Conservation (phyloP, 2,329 filamentous ascomycete species). For the Botrytis porri region DNA sequence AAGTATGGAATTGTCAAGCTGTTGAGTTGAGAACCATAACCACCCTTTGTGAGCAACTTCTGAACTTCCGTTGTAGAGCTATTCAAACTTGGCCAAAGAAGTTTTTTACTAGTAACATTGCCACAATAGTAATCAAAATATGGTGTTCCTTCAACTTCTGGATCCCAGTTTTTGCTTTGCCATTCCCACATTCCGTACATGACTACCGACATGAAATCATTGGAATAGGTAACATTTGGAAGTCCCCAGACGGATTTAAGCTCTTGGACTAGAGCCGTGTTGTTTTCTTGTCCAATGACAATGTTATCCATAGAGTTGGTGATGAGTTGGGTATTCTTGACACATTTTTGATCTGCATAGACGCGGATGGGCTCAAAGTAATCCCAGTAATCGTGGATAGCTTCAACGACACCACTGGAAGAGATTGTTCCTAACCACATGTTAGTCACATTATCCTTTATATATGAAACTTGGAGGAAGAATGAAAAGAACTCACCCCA, state of each 20-base stretch:
- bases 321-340: constrained; percentile 60
- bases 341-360: constrained; percentile 59
- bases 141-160: constrained; percentile 45
- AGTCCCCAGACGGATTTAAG: constrained; percentile 55
- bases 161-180: constrained; percentile 61
- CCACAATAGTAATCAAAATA: constrained; percentile 53
- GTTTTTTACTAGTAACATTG: constrained; percentile 49
- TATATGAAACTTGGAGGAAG: not conserved
- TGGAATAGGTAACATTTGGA: constrained; percentile 40
- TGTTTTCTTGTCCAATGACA: constrained; percentile 48
- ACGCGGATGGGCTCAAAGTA: constrained; percentile 58
- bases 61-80: constrained; percentile 64
- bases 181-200: constrained; percentile 47
- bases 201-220: constrained; percentile 53
- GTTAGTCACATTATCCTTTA: not conserved
- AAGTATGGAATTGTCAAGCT: constrained; percentile 50
- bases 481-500: constrained; percentile 49
- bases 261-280: constrained; percentile 36
- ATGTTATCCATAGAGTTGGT: constrained; percentile 59
- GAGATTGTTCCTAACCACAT: constrained; percentile 57
- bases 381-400: constrained; percentile 73
- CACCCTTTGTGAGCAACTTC: constrained; percentile 47
- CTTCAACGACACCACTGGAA: constrained; percentile 74
- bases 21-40: constrained; percentile 44
- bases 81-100: constrained; percentile 59